Base-by-base conservation (phyloP, 1,284 basidiomycete species). In the Boletus mariae region DNA sequence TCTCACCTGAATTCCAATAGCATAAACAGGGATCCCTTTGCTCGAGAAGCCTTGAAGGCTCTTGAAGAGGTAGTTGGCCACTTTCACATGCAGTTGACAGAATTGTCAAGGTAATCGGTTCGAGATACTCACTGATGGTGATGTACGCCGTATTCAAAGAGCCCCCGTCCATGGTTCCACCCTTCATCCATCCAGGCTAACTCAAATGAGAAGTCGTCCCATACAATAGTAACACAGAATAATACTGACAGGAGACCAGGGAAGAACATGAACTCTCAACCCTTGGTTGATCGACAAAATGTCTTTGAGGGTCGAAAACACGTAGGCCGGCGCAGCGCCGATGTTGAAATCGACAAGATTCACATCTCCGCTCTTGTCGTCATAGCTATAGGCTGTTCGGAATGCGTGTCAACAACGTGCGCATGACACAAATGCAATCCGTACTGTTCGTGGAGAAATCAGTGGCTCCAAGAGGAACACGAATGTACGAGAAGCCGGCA, bases 151-250 rank as follows among this genome's bases (percentile, higher is more conserved):
- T 68, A 13, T 70, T 59, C 57, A 80, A 70, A 31, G 65, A 71
- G 15, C 77, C 78, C 2, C 78, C 79, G 5, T 74, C 65, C 72
- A 79, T 76, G 2, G 71, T 71, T 37, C 70, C 73, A 49, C 63
- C 65, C 59, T 80, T 81, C 78, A 80, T 79, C 79, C 79, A 81
- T 11, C 66, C 77, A 3, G 79, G 80, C 78, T 80, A 51, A 23
- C 50, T 29, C n/a, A 3, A 29, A 29, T 49, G 25, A 57, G 46
- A 47, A 37, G 10, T 29, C 23, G 15, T 31, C 9, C 29, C 45
- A 37, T 25, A 5, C 11, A 4, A 15, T 9, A 13, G 17, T 26
- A 4, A 2, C 2, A 29, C 3, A 41, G 11, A 23, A 38, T 38
- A 35, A 15, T n/a, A 64, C 72, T 56, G 55, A 79, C 78, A 10